Evolutionary conservation across 805 yeast genomes (phyloP).

Genomic region (Barnettozyma pratensis): DNA sequence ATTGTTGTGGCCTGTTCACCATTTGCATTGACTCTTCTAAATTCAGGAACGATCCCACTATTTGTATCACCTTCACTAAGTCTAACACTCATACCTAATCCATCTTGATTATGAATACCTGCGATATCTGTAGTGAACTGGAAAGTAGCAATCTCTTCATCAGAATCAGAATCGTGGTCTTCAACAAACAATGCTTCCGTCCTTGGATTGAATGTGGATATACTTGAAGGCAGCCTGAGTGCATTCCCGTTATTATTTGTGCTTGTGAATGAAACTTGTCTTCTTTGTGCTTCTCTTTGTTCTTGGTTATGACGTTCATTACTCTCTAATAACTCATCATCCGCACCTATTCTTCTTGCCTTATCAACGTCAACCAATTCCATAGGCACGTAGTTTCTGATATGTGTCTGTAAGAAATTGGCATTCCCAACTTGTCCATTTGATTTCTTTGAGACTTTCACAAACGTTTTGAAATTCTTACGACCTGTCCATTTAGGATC

Average conservation of each 20-base stretch:
- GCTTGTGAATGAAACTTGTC: not conserved
- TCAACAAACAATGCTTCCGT: conserved; percentile 13
- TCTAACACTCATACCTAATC: conserved; percentile 20
- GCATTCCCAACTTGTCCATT: conserved; percentile 18
- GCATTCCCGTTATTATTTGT: not conserved
- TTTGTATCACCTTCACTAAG: conserved; percentile 1
- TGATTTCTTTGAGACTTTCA: conserved; percentile 23
- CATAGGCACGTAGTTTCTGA: conserved; percentile 7
- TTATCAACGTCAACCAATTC: conserved; percentile 1
- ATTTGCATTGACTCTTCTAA: conserved; percentile 6
- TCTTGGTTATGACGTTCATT: conserved; percentile 2
- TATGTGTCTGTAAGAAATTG: conserved; percentile 21
- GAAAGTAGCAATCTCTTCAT: conserved; percentile 15
- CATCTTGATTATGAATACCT: conserved; percentile 14
- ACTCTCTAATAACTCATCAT: conserved; percentile 5
- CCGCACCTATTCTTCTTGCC: not conserved
- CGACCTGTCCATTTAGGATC: conserved; percentile 26
- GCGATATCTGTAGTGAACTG: conserved; percentile 12
- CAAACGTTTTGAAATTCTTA: conserved; percentile 37
- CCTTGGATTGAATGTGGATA: not conserved
- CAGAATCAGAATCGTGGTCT: conserved; percentile 7
- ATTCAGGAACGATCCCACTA: conserved; percentile 14
- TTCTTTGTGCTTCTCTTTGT: not conserved
- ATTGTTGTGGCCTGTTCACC: not conserved
- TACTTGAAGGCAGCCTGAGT: not conserved